Evolutionary conservation across 148 eudicot species (phyloP).

Genomic region (Rhododendron simsii): DNA sequence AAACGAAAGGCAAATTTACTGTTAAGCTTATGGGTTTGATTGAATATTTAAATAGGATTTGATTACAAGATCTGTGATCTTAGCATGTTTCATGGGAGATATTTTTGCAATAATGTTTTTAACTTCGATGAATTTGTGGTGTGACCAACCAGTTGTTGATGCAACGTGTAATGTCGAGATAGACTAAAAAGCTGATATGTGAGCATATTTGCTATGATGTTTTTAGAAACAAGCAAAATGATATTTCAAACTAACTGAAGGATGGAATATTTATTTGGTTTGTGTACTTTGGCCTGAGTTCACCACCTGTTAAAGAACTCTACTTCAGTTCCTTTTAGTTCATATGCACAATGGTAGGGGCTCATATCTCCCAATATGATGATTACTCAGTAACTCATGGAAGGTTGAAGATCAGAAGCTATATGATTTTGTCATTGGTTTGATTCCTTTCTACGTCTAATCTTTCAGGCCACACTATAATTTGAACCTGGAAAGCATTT

Average conservation of each 20-base stretch:
- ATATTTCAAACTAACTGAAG: not conserved
- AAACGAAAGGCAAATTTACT: not conserved
- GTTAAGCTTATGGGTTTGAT: not conserved
- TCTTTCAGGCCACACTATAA: conserved; percentile 87
- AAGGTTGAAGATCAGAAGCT: not conserved
- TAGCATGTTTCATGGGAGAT: not conserved
- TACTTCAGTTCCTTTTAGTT: not conserved
- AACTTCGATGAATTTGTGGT: not conserved
- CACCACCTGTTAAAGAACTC: not conserved
- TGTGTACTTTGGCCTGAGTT: not conserved
- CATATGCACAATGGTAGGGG: not conserved
- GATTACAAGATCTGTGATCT: not conserved
- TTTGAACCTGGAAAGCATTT: conserved; percentile 67
- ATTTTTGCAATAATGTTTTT: not conserved
- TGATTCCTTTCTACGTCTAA: conserved; percentile 13
- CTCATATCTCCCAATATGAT: not conserved
- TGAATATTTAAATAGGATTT: not conserved
- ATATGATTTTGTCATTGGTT: not conserved
- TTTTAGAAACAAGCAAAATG: not conserved
- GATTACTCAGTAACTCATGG: not conserved
- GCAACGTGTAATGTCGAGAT: not conserved
- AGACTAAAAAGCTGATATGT: not conserved
- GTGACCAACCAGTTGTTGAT: not conserved
- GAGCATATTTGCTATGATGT: not conserved
- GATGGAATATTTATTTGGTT: not conserved